Base-by-base conservation (phyloP, 768 basidiomycete genomes). In the Gymnopilus dilepis region DNA sequence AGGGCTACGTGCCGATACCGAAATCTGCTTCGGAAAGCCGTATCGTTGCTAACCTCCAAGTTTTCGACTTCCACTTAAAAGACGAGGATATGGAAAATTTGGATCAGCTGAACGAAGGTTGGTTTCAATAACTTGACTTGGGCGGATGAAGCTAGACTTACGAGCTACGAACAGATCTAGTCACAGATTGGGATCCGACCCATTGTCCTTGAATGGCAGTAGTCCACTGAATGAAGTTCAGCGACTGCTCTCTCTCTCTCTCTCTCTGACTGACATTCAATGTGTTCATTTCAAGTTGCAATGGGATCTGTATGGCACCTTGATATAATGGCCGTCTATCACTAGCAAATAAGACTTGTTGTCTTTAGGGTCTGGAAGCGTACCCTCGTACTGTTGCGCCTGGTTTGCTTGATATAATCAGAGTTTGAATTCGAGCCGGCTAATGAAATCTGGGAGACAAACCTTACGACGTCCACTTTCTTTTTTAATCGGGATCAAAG, bases 1-100 rank as follows among this genome's bases (percentile, higher is more conserved):
- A 85, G 82, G 80, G 85, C 26, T 90, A 79, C 66, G 76, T 89
- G 30, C 86, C 87, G 1, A 75, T 92, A 0, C 89, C 90, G 4
- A 91, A 91, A 71, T 86, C 87, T 4, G 77, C 79, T 13, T 83
- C 78, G 0, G 77, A 80, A 24, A 58, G 73, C 1, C 78, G 89
- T 22, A 88, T 92, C 64, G 66, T 76, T 28, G 75, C 80, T 1
- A 92, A 93, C 70, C 75, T 80, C 2, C 73, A 87, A 26, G 75
- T 92, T 3, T 93, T 82, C 65, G 84, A 88, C 67, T 91, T 91
- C 62, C 79, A 81, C 57, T 76, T 91, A 3, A 71, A 74, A 8
- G 65, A 74, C 15, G 76, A 79, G 5, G 88, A 88, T 50, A 77
- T 91, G 59, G 64, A 59, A 0, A 65, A 69, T 37, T 71, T 92